Conservation (phyloP, 352 stramenopile species). For the Halophytophthora polymorphica region DNA sequence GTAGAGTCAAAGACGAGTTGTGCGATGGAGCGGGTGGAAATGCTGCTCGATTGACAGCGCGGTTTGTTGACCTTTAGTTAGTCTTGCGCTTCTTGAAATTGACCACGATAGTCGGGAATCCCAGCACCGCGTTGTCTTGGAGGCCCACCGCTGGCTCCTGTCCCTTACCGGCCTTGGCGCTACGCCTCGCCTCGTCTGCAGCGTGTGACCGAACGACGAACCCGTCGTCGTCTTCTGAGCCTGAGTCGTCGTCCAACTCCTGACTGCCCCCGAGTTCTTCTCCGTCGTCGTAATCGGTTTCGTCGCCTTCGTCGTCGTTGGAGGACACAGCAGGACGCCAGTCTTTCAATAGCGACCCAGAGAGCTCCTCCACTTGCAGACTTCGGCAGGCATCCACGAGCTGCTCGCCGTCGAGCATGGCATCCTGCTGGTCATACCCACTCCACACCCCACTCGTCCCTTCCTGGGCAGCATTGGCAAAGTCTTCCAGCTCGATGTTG, state of each 20-base stretch:
- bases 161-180: conserved; percentile 1
- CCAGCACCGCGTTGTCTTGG: conserved; percentile 33
- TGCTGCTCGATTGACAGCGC: conserved; percentile 7
- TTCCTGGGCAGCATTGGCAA: conserved; percentile 17
- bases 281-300: conserved; percentile 34
- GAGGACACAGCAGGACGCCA: conserved; percentile 25
- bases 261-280: conserved; percentile 26
- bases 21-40: conserved; percentile 4
- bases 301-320: conserved; percentile 16
- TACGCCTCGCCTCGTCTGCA: conserved; percentile 1
- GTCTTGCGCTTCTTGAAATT: conserved; percentile 48
- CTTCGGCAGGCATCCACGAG: conserved; percentile 28
- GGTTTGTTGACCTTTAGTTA: conserved; percentile 11
- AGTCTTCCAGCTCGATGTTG: conserved; percentile 23
- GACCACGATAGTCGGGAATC: conserved; percentile 32
- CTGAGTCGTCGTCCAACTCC: conserved; percentile 29
- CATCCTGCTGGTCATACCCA: conserved; percentile 17
- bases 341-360: conserved; percentile 23
- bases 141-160: conserved; percentile 14
- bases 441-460: conserved; percentile 13
- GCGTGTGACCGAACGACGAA: conserved; percentile 24
- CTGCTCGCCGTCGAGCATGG: conserved; percentile 32
- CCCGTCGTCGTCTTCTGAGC: conserved; percentile 29
- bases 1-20: conserved; percentile 25
- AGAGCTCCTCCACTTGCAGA: conserved; percentile 26